A percentile compares a stretch with the other conserved stretches of the same genome.
Evolutionary conservation across 192 early-diverging fungal genomes (phyloP).

Genomic region (Phlyctochytrium planicorne): DNA sequence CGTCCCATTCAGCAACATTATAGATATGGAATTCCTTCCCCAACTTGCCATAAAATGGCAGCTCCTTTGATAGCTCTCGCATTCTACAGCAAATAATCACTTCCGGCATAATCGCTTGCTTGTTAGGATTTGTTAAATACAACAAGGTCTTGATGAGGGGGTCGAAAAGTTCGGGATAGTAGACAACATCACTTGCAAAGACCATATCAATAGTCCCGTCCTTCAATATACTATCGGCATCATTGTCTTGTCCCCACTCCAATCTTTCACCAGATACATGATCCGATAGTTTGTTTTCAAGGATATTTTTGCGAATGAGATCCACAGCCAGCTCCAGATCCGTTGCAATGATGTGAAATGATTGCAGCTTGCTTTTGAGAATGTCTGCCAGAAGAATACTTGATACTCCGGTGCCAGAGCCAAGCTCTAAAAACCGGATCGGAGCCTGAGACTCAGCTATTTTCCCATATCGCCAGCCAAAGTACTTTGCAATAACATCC

Average conservation of each 20-base stretch:
- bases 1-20: neutral
- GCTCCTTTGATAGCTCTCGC: slow-evolving; percentile 18
- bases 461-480: slow-evolving; percentile 12
- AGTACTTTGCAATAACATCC: slow-evolving; percentile 17
- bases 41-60: slow-evolving; percentile 16
- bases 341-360: slow-evolving; percentile 10
- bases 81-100: slow-evolving; percentile 9
- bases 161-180: slow-evolving; percentile 26
- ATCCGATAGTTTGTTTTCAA: neutral
- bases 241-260: slow-evolving; percentile 9
- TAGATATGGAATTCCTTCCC: slow-evolving; percentile 21
- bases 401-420: slow-evolving; percentile 20
- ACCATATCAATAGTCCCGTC: slow-evolving; percentile 10
- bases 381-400: slow-evolving; percentile 15
- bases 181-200: slow-evolving; percentile 23
- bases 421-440: slow-evolving; percentile 21
- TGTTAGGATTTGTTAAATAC: neutral
- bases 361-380: neutral
- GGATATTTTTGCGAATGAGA: slow-evolving; percentile 17
- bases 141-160: slow-evolving; percentile 16
- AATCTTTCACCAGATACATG: neutral
- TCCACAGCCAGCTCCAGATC: slow-evolving; percentile 19
- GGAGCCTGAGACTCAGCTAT: neutral
- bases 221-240: neutral
- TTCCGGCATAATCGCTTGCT: neutral